Conservation (phyloP, 768 basidiomycete genomes). For the Tricholoma sp. region DNA sequence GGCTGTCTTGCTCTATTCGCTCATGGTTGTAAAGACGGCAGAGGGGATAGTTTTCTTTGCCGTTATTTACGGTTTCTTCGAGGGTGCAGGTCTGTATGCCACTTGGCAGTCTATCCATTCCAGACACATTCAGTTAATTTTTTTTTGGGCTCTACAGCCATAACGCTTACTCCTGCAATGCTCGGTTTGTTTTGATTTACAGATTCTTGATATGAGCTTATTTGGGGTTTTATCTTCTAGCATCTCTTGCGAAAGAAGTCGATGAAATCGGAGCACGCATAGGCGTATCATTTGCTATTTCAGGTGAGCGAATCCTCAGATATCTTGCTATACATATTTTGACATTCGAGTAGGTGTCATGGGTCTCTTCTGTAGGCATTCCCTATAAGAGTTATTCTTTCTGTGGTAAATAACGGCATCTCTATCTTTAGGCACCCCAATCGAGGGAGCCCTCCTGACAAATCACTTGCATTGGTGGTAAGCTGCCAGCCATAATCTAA, state of each 20-base stretch:
- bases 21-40: conserved; percentile 32
- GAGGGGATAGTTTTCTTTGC: conserved; percentile 34
- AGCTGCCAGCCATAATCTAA: neutral
- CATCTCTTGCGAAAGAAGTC: conserved; percentile 30
- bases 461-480: conserved; percentile 8
- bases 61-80: conserved; percentile 40
- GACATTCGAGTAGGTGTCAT: conserved; percentile 13
- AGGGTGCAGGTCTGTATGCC: conserved; percentile 31
- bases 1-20: conserved; percentile 33
- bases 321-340: conserved; percentile 1
- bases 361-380: conserved; percentile 31
- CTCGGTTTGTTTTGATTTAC: conserved; percentile 20
- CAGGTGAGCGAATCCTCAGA: conserved; percentile 25
- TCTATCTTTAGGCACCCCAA: neutral
- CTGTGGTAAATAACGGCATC: too few relatives aligned
- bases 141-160: conserved; percentile 5
- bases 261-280: conserved; percentile 45
- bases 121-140: neutral
- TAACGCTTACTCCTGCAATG: conserved; percentile 21
- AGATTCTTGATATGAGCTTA: neutral
- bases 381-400: too few relatives aligned
- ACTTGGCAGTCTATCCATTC: too few relatives aligned
- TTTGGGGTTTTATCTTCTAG: conserved; percentile 9
- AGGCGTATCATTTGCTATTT: conserved; percentile 38
- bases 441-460: conserved; percentile 2